phyloP scores from a whole-genome alignment of 1,139 yeast species.

The Chernovozyma sophiae-reginae region DNA sequence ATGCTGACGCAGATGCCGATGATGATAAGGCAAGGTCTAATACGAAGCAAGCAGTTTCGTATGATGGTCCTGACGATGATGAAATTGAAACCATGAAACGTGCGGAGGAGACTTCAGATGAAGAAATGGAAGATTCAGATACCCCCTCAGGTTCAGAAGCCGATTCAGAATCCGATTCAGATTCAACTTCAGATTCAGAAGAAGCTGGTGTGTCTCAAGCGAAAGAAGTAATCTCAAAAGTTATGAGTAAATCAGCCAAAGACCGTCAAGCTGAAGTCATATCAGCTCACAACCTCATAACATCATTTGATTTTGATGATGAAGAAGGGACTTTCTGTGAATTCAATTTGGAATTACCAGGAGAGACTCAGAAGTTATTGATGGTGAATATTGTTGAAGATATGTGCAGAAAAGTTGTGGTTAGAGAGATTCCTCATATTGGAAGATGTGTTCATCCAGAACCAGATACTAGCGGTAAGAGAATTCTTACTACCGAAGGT shows the following conservation, averaged over 20 bases:
- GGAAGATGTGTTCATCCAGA: slow-evolving; percentile 92
- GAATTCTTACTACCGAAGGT: slow-evolving; percentile 92
- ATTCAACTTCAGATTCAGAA: slow-evolving; percentile 22
- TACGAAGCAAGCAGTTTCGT: slow-evolving; percentile 83
- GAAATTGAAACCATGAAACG: slow-evolving; percentile 82
- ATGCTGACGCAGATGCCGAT: slow-evolving; percentile 62
- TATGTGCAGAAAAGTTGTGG: slow-evolving; percentile 84
- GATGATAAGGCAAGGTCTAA: slow-evolving; percentile 60
- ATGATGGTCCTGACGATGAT: slow-evolving; percentile 93
- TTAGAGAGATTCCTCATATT: slow-evolving; percentile 85
- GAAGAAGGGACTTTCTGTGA: slow-evolving; percentile 88
- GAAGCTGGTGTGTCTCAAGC: slow-evolving; percentile 18
- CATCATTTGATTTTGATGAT: slow-evolving; percentile 88
- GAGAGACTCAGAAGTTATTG: slow-evolving; percentile 85
- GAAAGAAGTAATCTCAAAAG: slow-evolving; percentile 6
- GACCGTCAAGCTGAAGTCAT: slow-evolving; percentile 84
- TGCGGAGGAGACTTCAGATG: slow-evolving; percentile 72
- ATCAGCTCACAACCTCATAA: slow-evolving; percentile 65
- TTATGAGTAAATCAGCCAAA: slow-evolving; percentile 58
- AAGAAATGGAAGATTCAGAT: slow-evolving; percentile 39
- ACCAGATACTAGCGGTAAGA: slow-evolving; percentile 51
- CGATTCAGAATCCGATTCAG: slow-evolving; percentile 14
- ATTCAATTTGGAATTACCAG: slow-evolving; percentile 77
- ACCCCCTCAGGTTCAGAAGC: slow-evolving; percentile 19
- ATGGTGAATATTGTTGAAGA: slow-evolving; percentile 97